Evolutionary conservation across 2,329 filamentous ascomycete genomes (phyloP).

Genomic region (Cladosporium sp.): DNA sequence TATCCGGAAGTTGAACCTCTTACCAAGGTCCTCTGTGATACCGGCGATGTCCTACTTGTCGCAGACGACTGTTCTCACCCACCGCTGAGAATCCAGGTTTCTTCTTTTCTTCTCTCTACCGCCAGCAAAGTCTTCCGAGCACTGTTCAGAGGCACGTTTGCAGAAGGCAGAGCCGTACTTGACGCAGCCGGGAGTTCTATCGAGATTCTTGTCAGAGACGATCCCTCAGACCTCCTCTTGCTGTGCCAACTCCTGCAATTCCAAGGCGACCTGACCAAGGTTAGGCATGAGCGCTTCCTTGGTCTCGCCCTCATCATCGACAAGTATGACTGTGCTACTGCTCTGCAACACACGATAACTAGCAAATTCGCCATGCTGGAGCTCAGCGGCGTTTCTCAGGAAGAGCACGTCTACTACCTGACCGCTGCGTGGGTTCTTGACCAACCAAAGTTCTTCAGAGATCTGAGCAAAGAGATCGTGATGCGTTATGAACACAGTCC

Average conservation of each 20-base stretch:
- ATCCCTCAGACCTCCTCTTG: constrained; percentile 17
- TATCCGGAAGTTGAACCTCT: background rate
- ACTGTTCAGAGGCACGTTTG: constrained; percentile 25
- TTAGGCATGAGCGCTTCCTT: background rate
- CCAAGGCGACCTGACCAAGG: background rate
- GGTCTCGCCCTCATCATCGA: constrained; percentile 23
- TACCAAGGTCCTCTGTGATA: constrained; percentile 22
- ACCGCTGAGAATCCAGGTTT: constrained; percentile 22
- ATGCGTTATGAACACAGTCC: background rate
- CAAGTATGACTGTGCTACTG: constrained; percentile 24
- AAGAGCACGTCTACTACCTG: background rate
- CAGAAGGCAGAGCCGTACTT: constrained; percentile 19
- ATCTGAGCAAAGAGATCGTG: constrained; percentile 22
- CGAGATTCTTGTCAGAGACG: constrained; percentile 24
- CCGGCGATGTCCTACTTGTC: constrained; percentile 26
- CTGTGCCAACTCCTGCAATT: constrained; percentile 25
- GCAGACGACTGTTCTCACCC: constrained; percentile 25
- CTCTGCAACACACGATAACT: background rate
- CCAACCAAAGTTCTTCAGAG: constrained; percentile 20
- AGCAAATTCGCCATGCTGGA: background rate
- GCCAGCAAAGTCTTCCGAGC: constrained; percentile 25
- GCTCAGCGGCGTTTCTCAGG: background rate
- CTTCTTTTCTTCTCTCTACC: constrained; percentile 25
- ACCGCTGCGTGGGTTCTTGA: constrained; percentile 24
- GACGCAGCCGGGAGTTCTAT: background rate